Evolutionary conservation across 495 filamentous ascomycete genomes (phyloP), one percentile per base, ranked within the genome.

Genomic region (Lophium mytilinum): DNA sequence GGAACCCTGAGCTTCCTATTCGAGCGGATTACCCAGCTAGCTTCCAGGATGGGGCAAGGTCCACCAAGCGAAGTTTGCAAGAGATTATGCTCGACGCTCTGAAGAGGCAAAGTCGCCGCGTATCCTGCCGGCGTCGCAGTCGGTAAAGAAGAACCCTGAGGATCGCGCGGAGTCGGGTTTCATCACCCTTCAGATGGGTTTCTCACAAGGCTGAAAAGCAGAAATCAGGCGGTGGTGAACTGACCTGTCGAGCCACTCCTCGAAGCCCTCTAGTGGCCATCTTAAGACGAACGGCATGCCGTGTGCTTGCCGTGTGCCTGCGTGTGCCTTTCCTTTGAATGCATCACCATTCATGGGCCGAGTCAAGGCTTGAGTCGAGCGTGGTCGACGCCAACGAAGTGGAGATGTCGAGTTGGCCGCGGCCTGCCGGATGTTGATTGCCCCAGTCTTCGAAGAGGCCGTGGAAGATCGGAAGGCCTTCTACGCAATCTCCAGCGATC

Each of bases 401-500:
- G 45, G 45, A 48, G 45, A 48, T 18, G 21, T 24, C 21, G 17
- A 48, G 8, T 33, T 3, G 21, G 43, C 43, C 43, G 14, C 43
- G 43, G 43, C 14, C 43, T 19, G 43, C 18, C 43, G 43, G 21
- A n/a, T 6, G 10, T 19, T 10, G 18, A 19, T 15, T n/a, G 12
- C 4, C 10, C 43, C 7, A 37, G 37, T 37, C 37, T 40, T 37
- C 37, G 24, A 30, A 17, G 50, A 52, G 50, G 30, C 24, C 30
- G 37, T 37, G 33, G 37, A 52, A 37, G 50, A 52, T 52, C 50
- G 34, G 50, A 37, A 18, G 37, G 41, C 41, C 41, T 53, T 61
- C 49, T 55, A 21, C 17, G 35, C 53, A 56, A 59, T 60, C 52
- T 57, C 46, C 24, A 54, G 35, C 53, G 58, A 58, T 61, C 58